Percentiles rank a stretch among this genome's conserved stretches.
phyloP scores from a whole-genome alignment of 2,329 filamentous ascomycete genomes.

The Tolypocladium ovalisporum region DNA sequence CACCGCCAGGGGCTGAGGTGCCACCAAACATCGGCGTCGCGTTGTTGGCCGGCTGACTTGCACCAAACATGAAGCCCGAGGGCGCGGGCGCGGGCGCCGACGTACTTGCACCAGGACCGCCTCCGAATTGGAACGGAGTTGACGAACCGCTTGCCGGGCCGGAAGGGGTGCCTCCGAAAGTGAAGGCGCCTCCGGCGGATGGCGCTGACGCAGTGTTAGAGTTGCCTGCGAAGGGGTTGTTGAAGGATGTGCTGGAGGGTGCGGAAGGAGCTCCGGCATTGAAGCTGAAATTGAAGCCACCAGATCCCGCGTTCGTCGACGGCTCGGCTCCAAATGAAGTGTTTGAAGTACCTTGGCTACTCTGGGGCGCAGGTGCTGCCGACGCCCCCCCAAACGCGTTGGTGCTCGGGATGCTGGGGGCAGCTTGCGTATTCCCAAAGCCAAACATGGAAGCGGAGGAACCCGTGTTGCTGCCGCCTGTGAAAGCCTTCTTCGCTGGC shows the following conservation, averaged over 20 bases:
- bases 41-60: conserved; percentile 10
- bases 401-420: conserved; percentile 18
- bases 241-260: conserved; percentile 18
- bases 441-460: conserved; percentile 21
- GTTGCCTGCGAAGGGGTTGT: conserved; percentile 27
- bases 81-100: conserved; percentile 11
- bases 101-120: conserved; percentile 9
- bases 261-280: conserved; percentile 2
- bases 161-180: conserved; percentile 22
- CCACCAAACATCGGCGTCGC: conserved; percentile 20
- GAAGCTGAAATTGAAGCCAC: conserved; percentile 21
- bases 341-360: conserved; percentile 11
- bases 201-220: conserved; percentile 11
- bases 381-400: conserved; percentile 26
- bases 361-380: conserved; percentile 12
- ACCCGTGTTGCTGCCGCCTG: conserved; percentile 11
- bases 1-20: conserved; percentile 14
- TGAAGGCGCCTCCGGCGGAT: conserved; percentile 22
- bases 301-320: conserved; percentile 10
- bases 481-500: conserved; percentile 23
- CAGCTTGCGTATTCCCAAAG: conserved; percentile 16
- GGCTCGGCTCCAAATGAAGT: conserved; percentile 26
- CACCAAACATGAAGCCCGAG: conserved; percentile 15
- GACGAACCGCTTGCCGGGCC: conserved; percentile 15
- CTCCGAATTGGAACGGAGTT: conserved; percentile 27